Evolutionary conservation across 768 basidiomycete species (phyloP).

Genomic region (Hysterangium stoloniferum): DNA sequence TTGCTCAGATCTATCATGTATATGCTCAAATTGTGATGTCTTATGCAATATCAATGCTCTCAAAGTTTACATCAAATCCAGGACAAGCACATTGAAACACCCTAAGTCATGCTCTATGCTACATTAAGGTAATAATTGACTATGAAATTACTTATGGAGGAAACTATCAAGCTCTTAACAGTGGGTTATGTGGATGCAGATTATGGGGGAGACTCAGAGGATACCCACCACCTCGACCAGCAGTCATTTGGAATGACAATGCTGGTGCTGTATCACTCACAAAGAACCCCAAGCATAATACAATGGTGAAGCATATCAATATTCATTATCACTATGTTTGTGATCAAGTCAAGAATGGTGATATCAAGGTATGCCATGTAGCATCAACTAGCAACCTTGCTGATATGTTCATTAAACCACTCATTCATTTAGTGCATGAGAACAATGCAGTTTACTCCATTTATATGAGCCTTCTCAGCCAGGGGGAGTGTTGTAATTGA

Average conservation of each 20-base stretch:
- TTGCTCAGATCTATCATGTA: too few species aligned
- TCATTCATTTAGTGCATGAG: too few species aligned
- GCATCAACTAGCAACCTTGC: constrained; percentile 28
- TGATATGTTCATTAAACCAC: constrained; percentile 37
- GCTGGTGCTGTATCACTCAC: constrained; percentile 17
- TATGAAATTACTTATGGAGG: neutral
- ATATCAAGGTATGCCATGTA: constrained; percentile 22
- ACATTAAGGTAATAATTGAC: constrained; percentile 1
- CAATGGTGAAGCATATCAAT: constrained; percentile 32
- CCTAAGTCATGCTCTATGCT: constrained; percentile 8
- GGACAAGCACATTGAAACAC: constrained; percentile 7
- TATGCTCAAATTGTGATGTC: constrained; percentile 21
- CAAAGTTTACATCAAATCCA: too few species aligned
- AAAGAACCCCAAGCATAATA: constrained; percentile 20
- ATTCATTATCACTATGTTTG: constrained; percentile 31
- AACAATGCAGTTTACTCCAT: too few species aligned
- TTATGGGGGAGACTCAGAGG: neutral
- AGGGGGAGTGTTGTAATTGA: too few species aligned
- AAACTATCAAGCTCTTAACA: neutral
- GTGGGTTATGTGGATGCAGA: neutral
- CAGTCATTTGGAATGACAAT: neutral
- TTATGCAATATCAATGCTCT: constrained; percentile 12
- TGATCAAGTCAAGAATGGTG: constrained; percentile 19
- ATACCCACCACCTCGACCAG: neutral
- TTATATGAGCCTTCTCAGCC: too few species aligned